phyloP scores from a whole-genome alignment of 1,284 basidiomycete genomes.

The Fistulinella staudtii region DNA sequence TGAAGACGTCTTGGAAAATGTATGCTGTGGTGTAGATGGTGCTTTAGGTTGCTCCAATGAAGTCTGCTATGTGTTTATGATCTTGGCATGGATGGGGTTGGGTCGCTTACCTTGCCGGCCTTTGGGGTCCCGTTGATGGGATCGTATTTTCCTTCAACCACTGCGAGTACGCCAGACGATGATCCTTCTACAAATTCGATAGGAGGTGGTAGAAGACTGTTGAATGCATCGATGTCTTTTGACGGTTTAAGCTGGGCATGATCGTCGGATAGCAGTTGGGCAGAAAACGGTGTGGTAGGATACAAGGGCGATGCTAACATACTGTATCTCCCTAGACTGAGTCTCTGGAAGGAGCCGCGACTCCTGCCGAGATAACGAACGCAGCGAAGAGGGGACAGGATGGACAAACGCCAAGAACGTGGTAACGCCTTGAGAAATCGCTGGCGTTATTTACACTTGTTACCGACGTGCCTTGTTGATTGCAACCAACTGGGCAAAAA shows the following conservation, averaged over 20 bases:
- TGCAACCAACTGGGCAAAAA: too few species aligned
- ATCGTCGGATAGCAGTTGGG: conserved; percentile 47
- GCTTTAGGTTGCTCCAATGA: conserved; percentile 24
- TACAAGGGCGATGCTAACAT: conserved; percentile 64
- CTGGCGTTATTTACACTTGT: conserved; percentile 28
- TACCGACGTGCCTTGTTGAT: conserved; percentile 13
- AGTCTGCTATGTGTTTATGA: conserved; percentile 7
- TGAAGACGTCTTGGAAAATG: conserved; percentile 24
- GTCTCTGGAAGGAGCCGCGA: conserved; percentile 2
- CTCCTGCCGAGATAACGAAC: conserved; percentile 3
- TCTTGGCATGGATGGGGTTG: background rate
- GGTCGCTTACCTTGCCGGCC: conserved; percentile 32
- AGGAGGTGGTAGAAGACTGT: conserved; percentile 65
- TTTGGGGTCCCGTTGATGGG: conserved; percentile 65
- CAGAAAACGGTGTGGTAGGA: conserved; percentile 46
- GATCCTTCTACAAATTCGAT: conserved; percentile 80
- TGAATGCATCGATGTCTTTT: conserved; percentile 69
- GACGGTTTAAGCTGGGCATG: conserved; percentile 56
- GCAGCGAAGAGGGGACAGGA: conserved; percentile 9
- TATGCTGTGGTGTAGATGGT: conserved; percentile 13
- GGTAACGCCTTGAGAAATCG: conserved; percentile 10
- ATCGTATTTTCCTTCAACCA: conserved; percentile 70
- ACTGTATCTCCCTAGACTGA: conserved; percentile 17
- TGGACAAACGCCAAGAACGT: conserved; percentile 11
- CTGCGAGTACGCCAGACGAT: conserved; percentile 63